Evolutionary conservation across 1,139 yeast species (phyloP), one percentile per base, ranked within the genome.

Genomic region (Geotrichum phurueaensis): DNA sequence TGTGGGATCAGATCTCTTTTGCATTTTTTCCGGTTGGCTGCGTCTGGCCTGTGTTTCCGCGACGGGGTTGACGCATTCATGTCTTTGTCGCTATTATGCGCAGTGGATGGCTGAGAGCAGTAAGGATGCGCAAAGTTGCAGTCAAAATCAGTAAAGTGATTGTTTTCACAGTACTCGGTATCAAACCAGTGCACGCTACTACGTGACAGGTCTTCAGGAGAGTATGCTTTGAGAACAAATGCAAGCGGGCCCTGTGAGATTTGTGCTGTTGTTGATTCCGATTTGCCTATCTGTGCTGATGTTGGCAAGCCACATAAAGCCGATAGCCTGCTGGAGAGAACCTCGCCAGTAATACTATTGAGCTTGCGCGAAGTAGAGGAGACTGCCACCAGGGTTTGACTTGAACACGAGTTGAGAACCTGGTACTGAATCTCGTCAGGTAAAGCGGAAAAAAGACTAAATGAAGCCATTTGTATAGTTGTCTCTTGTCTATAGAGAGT

Each of bases 291-390:
- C 47, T 47, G 55, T 7, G 29, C 20, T 15, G 43, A 29, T 9
- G 60, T 52, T 3, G 65, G 61, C 20, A 57, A 47, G 10, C 65
- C 64, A 13, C 61, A 60, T 9, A 59, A 39, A 7, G 45, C 33
- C n/a, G 62, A 29, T 5, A 62, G 57, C 43, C 64, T 56, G 23
- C 45, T 49, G 20, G 66, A 63, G 48, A 65, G 56, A 22, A 61
- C 60, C 13, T 60, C 61, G 54, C 65, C 63, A 50, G 60, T 64
- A 33, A 65, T 47, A n/a, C 36, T 20, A 60, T 67, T 67, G 54
- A 58, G 45, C 22, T 57, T 55, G 39, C 57, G 61, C 6, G 45
- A 39, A 13, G 45, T 15, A 39, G 45, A 13, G 12, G n/a, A 39
- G 20, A 39, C 45, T 6, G 20, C 45, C 15, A n/a, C 45, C 45